Evolutionary conservation across 306 rosid species (phyloP).

Genomic region (Vachellia pachyceras): DNA sequence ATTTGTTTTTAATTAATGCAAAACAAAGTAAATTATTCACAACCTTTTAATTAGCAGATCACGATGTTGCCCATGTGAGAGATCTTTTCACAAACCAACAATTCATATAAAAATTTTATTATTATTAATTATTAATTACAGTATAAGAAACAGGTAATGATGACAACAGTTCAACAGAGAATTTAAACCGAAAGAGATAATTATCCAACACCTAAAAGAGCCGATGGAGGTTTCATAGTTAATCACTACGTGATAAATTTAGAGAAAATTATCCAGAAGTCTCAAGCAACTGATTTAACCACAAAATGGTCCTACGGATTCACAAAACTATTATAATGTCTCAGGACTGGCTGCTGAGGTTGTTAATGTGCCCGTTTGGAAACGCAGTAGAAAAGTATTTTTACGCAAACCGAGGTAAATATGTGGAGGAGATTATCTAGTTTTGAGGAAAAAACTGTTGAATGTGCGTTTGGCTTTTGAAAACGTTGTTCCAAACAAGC

Average conservation of each 20-base stretch:
- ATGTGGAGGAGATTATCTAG: too few relatives aligned
- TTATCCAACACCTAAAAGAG: slow-evolving; percentile 34
- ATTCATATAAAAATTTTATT: background rate
- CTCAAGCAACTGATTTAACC: too few relatives aligned
- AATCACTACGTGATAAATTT: background rate
- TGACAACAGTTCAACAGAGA: slow-evolving; percentile 29
- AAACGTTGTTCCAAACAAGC: too few relatives aligned
- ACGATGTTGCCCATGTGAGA: slow-evolving; percentile 4
- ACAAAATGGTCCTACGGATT: too few relatives aligned
- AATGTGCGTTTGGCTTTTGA: too few relatives aligned
- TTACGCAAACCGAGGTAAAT: too few relatives aligned
- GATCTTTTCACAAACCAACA: background rate
- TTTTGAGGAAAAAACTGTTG: too few relatives aligned
- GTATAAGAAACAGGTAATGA: background rate
- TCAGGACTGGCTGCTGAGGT: too few relatives aligned
- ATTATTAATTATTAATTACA: background rate
- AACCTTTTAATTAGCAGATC: background rate
- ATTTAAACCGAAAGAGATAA: slow-evolving; percentile 23
- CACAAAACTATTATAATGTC: too few relatives aligned
- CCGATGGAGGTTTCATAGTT: slow-evolving; percentile 24
- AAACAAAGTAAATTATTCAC: background rate
- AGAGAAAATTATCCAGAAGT: too few relatives aligned
- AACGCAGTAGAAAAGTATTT: too few relatives aligned
- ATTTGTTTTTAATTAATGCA: background rate
- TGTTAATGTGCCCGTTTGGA: too few relatives aligned